phyloP scores from a whole-genome alignment of 75 land plant species.

The Chamaecyparis obtusa region DNA sequence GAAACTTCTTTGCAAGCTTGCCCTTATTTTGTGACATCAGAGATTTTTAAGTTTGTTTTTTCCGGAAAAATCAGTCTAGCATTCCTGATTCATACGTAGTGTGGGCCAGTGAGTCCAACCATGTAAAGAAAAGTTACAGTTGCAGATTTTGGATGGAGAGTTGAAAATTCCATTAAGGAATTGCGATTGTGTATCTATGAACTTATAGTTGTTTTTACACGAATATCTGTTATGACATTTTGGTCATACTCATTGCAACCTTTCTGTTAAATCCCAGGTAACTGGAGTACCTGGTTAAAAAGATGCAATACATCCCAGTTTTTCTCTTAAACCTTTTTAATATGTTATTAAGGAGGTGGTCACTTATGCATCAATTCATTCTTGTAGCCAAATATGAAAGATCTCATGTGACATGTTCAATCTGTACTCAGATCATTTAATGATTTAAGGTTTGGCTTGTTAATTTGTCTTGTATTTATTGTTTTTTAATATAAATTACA shows the following conservation, averaged over 20 bases:
- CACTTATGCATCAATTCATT: neutral
- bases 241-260: neutral
- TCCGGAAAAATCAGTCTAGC: neutral
- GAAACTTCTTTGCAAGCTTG: neutral
- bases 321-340: neutral
- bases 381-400: neutral
- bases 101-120: neutral
- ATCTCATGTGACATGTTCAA: neutral
- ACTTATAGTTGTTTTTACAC: neutral
- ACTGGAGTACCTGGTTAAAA: neutral
- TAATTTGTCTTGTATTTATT: neutral
- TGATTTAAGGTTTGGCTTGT: neutral
- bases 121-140: constrained; percentile 1
- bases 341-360: neutral
- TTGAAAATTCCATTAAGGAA: neutral
- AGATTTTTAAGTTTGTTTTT: neutral
- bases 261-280: neutral
- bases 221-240: neutral
- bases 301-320: neutral
- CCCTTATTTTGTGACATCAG: neutral
- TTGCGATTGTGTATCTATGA: neutral
- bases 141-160: neutral
- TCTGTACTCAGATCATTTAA: neutral
- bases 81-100: neutral
- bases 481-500: neutral